These are phyloP conservation scores for Candida gorgasii DNA, from an alignment of 805 yeast genomes.

Conservation along the genomic window DNA sequence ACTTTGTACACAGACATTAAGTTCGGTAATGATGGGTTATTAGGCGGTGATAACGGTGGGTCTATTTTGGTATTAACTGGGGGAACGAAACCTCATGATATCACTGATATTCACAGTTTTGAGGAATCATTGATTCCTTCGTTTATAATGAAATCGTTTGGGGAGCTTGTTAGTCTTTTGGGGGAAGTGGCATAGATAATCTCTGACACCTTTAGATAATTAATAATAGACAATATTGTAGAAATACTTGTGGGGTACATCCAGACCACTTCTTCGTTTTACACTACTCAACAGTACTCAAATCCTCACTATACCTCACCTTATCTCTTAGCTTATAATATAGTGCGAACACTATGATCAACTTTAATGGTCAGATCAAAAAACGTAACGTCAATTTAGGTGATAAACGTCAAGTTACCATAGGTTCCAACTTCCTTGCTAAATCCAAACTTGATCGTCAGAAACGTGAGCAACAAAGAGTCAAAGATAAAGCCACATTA, in stretches of 20 bases:
- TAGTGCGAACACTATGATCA: conserved; percentile 33
- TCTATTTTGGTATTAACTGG: conserved; percentile 39
- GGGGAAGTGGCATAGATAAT: background rate
- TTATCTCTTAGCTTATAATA: too few species aligned
- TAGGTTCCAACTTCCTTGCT: conserved; percentile 50
- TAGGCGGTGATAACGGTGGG: conserved; percentile 31
- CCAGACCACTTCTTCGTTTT: too few species aligned
- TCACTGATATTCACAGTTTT: conserved; percentile 11
- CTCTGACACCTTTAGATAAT: too few species aligned
- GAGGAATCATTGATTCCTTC: conserved; percentile 26
- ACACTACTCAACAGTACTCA: too few species aligned
- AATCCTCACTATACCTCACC: too few species aligned
- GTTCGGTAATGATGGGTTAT: conserved; percentile 41
- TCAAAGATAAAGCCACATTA: conserved; percentile 48
- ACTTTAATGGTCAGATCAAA: conserved; percentile 69
- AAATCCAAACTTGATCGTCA: conserved; percentile 67
- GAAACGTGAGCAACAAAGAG: conserved; percentile 58
- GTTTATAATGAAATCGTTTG: conserved; percentile 34
- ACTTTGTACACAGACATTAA: conserved; percentile 44
- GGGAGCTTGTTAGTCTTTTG: conserved; percentile 21
- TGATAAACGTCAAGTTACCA: conserved; percentile 35
- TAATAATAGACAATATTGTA: too few species aligned
- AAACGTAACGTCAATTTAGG: conserved; percentile 67
- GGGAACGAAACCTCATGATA: conserved; percentile 30
- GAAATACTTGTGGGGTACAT: too few species aligned